Base-by-base conservation (phyloP, 768 basidiomycete species). In the Cubamyces sp. region DNA sequence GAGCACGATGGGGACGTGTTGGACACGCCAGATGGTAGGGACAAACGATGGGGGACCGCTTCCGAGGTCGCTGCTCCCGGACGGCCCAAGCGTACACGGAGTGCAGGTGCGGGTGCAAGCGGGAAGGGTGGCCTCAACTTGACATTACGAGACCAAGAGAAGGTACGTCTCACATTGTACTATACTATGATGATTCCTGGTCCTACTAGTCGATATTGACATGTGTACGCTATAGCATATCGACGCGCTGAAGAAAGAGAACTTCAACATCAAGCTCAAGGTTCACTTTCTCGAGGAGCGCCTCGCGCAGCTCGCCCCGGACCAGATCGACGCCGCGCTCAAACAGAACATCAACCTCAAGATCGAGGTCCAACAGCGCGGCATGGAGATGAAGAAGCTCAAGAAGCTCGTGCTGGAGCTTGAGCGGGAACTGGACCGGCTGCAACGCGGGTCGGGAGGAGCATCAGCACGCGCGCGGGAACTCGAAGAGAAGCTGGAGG, bases 271-370 rank as follows among this genome's bases (percentile, higher is more conserved):
- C 72, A 97, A 98, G 74, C 84, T 98, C 54, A 92, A 94, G 61
- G 92, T 98, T 3, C 94, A 97, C 71, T 96, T 97, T 73, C 84
- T 97, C 45, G 93, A 98, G 74, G 94, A 98, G 70, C 88, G 92
- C 47, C 83, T 99, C 16, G 90, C 90, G 2, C 87, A 92, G 68
- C 86, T 95, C 50, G 91, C 92, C 0, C 94, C 94, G 0, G 94
- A 96, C 73, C 91, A 97, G 70, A 91, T 96, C 73, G 91, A 97
- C 69, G 90, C 91, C 5, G 91, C 90, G 4, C 83, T 94, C 60
- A 93, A 95, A 68, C 93, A 96, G 75, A 96, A 96, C 69, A 92
- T 94, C 70, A 89, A 88, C 65, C 87, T 96, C 70, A 96, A 96
- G 76, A 89, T 95, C 67, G 92, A 95, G 73, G 91, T 94, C 1